phyloP scores from a whole-genome alignment of 441 rosid genomes.

The Flueggea neowawraea region DNA sequence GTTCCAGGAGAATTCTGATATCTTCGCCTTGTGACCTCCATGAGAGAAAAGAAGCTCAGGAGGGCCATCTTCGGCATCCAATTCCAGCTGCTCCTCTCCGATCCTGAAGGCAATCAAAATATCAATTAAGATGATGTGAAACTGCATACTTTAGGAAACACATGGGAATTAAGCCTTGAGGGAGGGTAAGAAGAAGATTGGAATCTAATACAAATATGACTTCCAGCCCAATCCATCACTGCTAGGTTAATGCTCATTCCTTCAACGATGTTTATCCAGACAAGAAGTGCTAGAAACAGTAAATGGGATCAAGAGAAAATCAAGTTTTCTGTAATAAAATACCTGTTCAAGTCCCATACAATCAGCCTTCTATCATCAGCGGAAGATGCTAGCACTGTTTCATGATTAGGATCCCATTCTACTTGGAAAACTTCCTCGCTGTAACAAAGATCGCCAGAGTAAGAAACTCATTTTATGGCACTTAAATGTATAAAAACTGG shows the following conservation, averaged over 20 bases:
- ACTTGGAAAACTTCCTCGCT: slow-evolving; percentile 94
- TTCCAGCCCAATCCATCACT: no score
- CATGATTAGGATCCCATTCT: slow-evolving; percentile 97
- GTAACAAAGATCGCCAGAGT: slow-evolving; percentile 18
- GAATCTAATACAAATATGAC: no score
- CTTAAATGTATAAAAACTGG: not conserved
- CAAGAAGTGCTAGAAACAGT: not conserved
- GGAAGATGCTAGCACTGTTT: slow-evolving; percentile 84
- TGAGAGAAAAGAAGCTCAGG: slow-evolving; percentile 87
- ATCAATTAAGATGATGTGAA: slow-evolving; percentile 1
- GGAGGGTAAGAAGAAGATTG: no score
- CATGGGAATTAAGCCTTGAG: no score
- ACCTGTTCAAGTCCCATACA: slow-evolving; percentile 97
- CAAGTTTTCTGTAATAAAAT: not conserved
- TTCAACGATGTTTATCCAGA: no score
- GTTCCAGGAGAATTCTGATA: slow-evolving; percentile 92
- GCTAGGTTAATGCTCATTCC: no score
- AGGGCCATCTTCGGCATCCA: slow-evolving; percentile 90
- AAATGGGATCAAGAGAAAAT: not conserved
- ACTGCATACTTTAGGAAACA: no score
- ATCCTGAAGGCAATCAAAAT: slow-evolving; percentile 41
- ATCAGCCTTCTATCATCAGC: slow-evolving; percentile 87
- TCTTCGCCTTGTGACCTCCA: slow-evolving; percentile 87
- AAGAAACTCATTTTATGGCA: not conserved
- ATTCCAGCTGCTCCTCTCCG: slow-evolving; percentile 83